Evolutionary conservation across 208 protist species (phyloP), one percentile per base, ranked within the genome.

Genomic region (Trypanosoma boissoni): DNA sequence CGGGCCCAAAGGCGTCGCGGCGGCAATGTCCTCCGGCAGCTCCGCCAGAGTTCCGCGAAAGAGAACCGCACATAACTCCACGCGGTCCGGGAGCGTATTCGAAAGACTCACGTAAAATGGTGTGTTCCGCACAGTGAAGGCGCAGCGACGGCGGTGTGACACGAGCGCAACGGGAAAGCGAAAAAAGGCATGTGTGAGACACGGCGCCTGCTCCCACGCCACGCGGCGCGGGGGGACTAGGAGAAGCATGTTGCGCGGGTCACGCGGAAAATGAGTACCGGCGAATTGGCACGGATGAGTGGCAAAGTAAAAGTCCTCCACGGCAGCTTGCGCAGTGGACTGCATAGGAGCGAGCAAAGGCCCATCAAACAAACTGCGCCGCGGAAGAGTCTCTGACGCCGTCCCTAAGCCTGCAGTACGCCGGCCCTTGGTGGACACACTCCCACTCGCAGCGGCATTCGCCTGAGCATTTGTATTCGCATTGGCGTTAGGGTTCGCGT

Each of bases 231-330:
- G 76, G 8, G 73, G 50, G 14, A 41, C n/a, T 10, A 21, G 3
- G 16, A 92, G 64, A 12, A 95, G 78, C 36, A 77, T 60, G 53
- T 81, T 20, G 2, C 24, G 46, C 6, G 58, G 36, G 21, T 69
- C 49, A 10, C 42, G 31, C 0, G 88, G 78, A 32, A 89, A 62
- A 68, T 95, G 88, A 21, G 82, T 82, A 43, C 27, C 53, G n/a
- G 76, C 67, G 64, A 95, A 91, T 8, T 60, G 24, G 2, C 54
- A 42, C 12, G 88, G 88, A 45, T 80, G 61, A 14, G 78, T 77
- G 46, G 72, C 82, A 58, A 91, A 91, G 64, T 89, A 95, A 54
- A 92, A 94, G 54, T 83, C 74, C 23, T 74, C 70, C 6, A 78
- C 52, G 20, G 45, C 28, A 3, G 49, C 64, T 46, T 28, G n/a